Evolutionary conservation across 2,329 filamentous ascomycete species (phyloP), one percentile per base, ranked within the genome.

Genomic region (Coleophoma cylindrospora): DNA sequence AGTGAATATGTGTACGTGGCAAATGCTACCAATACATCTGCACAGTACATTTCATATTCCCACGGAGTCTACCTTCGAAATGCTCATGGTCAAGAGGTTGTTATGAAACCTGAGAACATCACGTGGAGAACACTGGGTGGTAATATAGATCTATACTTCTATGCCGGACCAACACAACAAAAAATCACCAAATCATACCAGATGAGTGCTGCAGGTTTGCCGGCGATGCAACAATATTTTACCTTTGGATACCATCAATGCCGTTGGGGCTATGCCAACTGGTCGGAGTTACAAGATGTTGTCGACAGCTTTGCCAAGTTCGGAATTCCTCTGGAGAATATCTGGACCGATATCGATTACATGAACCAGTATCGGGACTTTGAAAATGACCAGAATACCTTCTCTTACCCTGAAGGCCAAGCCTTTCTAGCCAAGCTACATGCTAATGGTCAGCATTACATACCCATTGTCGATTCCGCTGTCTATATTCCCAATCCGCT

Each of bases 161-260:
- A 87, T 61, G 78, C 85, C 12, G 89, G 89, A 0, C 86, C 87
- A 0, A 82, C 76, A 0, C 83, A 84, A 50, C 74, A 78, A 7
- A 79, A 84, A 12, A 83, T 91, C 21, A 87, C 82, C 14, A 81
- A 80, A 63, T 77, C 86, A 37, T 94, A 92, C 63, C 83, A 88
- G 54, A 67, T 70, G 50, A 83, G 78, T 48, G 79, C 84, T 2
- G 73, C 85, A 47, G 88, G 89, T 0, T 70, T 88, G 5, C 88
- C 89, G 1, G 83, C 83, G 0, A 84, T 92, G 81, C 86, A 91
- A 62, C 84, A 87, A 57, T 94, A 94, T 69, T 92, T 82, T 75
- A 82, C 84, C 0, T 81, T 95, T 53, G 90, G 90, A 1, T 92
- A 79, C 63, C 89, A 95, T 57, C 89, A 95, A 64, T 92, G 88